These are phyloP conservation scores for Tricholomella constricta DNA, from an alignment of 768 basidiomycete genomes.

Conservation along the genomic window DNA sequence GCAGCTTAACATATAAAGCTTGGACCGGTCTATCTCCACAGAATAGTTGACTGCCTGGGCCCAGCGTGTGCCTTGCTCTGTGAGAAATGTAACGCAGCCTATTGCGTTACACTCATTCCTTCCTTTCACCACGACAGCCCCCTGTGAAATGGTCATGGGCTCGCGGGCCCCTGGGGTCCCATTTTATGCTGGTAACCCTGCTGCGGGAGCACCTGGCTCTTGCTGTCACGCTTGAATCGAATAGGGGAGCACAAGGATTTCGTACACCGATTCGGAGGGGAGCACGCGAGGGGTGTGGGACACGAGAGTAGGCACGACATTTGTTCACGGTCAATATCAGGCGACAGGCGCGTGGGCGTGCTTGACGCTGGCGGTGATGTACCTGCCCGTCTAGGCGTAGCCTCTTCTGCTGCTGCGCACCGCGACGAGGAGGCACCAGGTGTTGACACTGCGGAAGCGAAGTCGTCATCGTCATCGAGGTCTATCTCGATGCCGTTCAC, in stretches of 20 bases:
- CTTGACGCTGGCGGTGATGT: slow-evolving; percentile 6
- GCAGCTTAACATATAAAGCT: too few relatives aligned
- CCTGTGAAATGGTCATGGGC: background rate
- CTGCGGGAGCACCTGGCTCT: background rate
- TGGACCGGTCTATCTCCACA: slow-evolving; percentile 2
- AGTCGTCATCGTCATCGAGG: slow-evolving; percentile 18
- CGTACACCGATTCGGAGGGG: background rate
- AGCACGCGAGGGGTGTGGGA: background rate
- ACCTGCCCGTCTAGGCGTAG: background rate
- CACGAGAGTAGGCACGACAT: background rate
- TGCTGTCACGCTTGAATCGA: slow-evolving; percentile 5
- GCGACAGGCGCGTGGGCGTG: slow-evolving; percentile 5
- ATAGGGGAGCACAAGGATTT: slow-evolving; percentile 3
- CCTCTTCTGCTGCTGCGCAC: background rate
- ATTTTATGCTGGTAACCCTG: slow-evolving; percentile 1
- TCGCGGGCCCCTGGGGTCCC: slow-evolving; percentile 1
- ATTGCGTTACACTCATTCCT: too few relatives aligned
- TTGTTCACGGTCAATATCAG: background rate
- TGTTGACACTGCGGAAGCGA: background rate
- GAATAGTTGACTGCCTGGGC: background rate
- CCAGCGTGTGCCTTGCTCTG: background rate
- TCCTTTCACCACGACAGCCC: background rate
- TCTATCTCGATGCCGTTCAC: slow-evolving; percentile 19
- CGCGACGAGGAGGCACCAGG: background rate
- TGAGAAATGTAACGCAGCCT: background rate